phyloP scores from a whole-genome alignment of 2,329 filamentous ascomycete genomes.

The Penicillium sp. region DNA sequence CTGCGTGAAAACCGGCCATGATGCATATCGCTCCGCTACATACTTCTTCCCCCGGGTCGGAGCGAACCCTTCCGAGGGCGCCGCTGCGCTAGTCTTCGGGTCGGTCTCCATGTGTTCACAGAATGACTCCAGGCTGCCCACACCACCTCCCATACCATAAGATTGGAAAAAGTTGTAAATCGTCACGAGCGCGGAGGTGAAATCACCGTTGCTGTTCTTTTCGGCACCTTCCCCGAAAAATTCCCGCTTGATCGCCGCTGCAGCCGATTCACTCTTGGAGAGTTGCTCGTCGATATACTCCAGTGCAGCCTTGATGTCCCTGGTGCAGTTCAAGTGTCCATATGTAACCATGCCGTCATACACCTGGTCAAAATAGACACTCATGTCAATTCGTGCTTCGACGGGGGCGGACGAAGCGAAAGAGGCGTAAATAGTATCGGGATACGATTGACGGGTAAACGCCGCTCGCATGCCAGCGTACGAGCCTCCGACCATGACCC shows the following conservation, averaged over 20 bases:
- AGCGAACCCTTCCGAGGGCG: slow-evolving; percentile 43
- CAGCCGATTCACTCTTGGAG: slow-evolving; percentile 33
- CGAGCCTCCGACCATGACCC: slow-evolving; percentile 48
- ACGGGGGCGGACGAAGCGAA: slow-evolving; percentile 46
- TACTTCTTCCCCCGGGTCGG: slow-evolving; percentile 41
- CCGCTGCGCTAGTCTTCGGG: slow-evolving; percentile 32
- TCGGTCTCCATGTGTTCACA: slow-evolving; percentile 50
- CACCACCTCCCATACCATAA: slow-evolving; percentile 42
- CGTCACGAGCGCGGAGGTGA: slow-evolving; percentile 44
- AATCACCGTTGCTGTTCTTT: slow-evolving; percentile 47
- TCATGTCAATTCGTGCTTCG: slow-evolving; percentile 50
- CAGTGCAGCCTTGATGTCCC: slow-evolving; percentile 50
- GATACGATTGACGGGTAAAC: slow-evolving; percentile 44
- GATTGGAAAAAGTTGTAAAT: slow-evolving; percentile 46
- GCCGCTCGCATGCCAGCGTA: slow-evolving; percentile 46
- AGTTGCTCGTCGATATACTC: slow-evolving; percentile 50
- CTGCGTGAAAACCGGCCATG: slow-evolving; percentile 37
- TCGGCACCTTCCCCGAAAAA: slow-evolving; percentile 50
- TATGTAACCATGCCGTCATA: slow-evolving; percentile 49
- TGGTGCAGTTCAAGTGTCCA: slow-evolving; percentile 51
- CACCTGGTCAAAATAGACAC: slow-evolving; percentile 51
- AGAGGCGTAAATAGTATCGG: slow-evolving; percentile 41
- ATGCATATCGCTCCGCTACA: slow-evolving; percentile 43
- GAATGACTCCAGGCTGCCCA: slow-evolving; percentile 38
- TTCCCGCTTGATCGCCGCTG: slow-evolving; percentile 43